These are phyloP conservation scores for Fusarium sp. DNA, from an alignment of 2,329 filamentous ascomycete species.

Conservation along the genomic window DNA sequence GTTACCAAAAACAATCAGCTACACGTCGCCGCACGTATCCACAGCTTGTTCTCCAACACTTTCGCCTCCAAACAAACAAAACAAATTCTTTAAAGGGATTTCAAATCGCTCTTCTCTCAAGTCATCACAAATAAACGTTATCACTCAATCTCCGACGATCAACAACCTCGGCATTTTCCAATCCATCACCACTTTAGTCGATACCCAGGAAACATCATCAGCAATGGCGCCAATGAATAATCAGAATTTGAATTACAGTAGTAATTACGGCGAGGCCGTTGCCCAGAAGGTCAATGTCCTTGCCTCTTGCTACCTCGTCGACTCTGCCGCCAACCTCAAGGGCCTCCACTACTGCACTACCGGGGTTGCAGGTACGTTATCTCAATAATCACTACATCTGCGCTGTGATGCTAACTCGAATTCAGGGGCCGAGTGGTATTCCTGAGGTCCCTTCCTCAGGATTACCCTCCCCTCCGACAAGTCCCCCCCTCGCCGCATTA, in stretches of 20 bases:
- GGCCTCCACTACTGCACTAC: constrained; percentile 97
- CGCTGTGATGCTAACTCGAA: constrained; percentile 27
- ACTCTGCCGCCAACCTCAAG: constrained; percentile 76
- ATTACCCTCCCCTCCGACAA: constrained; percentile 85
- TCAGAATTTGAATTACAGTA: constrained; percentile 75
- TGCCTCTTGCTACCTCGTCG: constrained; percentile 91
- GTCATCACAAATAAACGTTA: constrained; percentile 5
- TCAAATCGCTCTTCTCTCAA: constrained; percentile 3
- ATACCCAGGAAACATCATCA: constrained; percentile 44
- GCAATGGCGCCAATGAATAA: constrained; percentile 77
- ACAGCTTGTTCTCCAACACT: neutral
- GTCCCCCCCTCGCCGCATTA: constrained; percentile 86
- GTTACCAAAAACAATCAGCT: constrained; percentile 4
- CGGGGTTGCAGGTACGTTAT: constrained; percentile 76
- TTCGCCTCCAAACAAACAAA: constrained; percentile 11
- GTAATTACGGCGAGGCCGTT: constrained; percentile 79
- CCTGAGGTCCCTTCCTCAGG: constrained; percentile 91
- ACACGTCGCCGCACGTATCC: constrained; percentile 15
- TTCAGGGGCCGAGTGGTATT: constrained; percentile 88
- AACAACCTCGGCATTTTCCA: constrained; percentile 15
- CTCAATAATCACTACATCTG: neutral
- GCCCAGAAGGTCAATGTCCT: constrained; percentile 78
- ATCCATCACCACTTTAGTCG: constrained; percentile 31
- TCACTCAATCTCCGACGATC: constrained; percentile 26
- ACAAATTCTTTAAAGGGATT: constrained; percentile 18